Percentiles rank a stretch among this genome's conserved stretches.
phyloP scores from a whole-genome alignment of 2,329 filamentous ascomycete genomes.

The Metarhizium guizhouense region DNA sequence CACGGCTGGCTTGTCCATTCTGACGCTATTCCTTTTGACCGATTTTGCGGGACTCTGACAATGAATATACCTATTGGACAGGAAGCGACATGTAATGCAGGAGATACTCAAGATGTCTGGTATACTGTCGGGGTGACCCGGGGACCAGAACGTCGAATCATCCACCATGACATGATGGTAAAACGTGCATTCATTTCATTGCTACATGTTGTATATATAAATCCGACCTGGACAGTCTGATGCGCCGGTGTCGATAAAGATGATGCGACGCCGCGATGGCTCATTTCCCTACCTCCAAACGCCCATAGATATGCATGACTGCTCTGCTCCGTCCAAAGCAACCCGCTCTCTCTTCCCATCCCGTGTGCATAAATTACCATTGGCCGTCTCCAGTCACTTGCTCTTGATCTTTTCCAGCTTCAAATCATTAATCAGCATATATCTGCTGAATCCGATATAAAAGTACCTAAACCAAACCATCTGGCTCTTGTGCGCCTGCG shows the following conservation, averaged over 20 bases:
- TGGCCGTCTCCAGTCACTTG: slow-evolving; percentile 3
- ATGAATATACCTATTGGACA: too few relatives aligned
- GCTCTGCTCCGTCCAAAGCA: not conserved
- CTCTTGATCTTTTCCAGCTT: slow-evolving; percentile 35
- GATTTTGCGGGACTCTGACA: too few relatives aligned
- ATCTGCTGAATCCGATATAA: slow-evolving; percentile 84
- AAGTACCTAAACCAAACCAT: slow-evolving; percentile 98
- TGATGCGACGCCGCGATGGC: not conserved
- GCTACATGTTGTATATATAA: not conserved
- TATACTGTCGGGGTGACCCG: too few relatives aligned
- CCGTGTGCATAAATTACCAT: not conserved
- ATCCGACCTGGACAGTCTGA: not conserved
- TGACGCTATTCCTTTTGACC: too few relatives aligned
- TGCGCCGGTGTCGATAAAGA: not conserved
- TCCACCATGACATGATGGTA: not conserved
- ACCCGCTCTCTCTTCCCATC: not conserved
- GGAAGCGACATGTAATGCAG: too few relatives aligned
- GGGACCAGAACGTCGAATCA: not conserved
- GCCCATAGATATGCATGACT: slow-evolving; percentile 1
- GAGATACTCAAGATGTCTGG: too few relatives aligned
- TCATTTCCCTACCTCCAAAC: slow-evolving; percentile 17
- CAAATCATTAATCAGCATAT: slow-evolving; percentile 94
- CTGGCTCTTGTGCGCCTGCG: slow-evolving; percentile 80
- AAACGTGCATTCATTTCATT: not conserved
- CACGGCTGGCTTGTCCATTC: too few relatives aligned